Conservation (phyloP, 2,329 filamentous ascomycete genomes). For the Fusarium pininemorale region DNA sequence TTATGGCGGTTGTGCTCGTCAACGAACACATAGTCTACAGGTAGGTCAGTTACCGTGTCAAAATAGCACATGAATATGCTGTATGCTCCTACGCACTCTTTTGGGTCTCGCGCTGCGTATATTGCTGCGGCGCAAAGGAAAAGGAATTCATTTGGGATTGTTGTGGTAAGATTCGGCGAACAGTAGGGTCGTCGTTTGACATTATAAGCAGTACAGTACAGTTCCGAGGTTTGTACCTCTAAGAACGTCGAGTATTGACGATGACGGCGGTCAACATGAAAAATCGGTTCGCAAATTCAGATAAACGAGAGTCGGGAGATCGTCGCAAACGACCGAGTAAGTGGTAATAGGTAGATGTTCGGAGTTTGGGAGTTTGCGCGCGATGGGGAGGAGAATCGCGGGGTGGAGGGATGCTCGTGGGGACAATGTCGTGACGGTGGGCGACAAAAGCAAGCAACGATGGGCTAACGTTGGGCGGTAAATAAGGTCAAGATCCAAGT, state of each 20-base stretch:
- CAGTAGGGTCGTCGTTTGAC: constrained; percentile 68
- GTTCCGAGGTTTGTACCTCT: constrained; percentile 39
- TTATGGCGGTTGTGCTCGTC: constrained; percentile 99
- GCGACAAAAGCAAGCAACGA: constrained; percentile 37
- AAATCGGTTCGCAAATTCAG: constrained; percentile 40
- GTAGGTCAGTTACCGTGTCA: constrained; percentile 26
- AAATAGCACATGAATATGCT: constrained; percentile 10
- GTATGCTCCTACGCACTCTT: constrained; percentile 72
- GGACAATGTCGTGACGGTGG: constrained; percentile 23
- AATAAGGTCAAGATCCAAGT: constrained; percentile 1
- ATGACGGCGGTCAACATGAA: constrained; percentile 42
- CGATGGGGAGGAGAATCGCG: constrained; percentile 28
- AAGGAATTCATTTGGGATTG: constrained; percentile 73
- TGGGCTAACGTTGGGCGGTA: constrained; percentile 7
- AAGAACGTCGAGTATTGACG: constrained; percentile 29
- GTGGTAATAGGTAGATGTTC: constrained; percentile 1
- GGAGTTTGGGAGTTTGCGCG: constrained; percentile 17
- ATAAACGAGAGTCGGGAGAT: constrained; percentile 3
- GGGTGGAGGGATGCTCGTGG: constrained; percentile 35
- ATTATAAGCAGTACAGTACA: constrained; percentile 51
- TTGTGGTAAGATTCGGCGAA: constrained; percentile 72
- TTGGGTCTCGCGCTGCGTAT: constrained; percentile 73
- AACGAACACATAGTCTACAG: constrained; percentile 94
- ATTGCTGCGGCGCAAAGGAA: constrained; percentile 73
- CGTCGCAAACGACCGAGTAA: constrained; percentile 11